phyloP scores from a whole-genome alignment of 1,139 yeast species.

The Pneumocystis jirovecii region DNA sequence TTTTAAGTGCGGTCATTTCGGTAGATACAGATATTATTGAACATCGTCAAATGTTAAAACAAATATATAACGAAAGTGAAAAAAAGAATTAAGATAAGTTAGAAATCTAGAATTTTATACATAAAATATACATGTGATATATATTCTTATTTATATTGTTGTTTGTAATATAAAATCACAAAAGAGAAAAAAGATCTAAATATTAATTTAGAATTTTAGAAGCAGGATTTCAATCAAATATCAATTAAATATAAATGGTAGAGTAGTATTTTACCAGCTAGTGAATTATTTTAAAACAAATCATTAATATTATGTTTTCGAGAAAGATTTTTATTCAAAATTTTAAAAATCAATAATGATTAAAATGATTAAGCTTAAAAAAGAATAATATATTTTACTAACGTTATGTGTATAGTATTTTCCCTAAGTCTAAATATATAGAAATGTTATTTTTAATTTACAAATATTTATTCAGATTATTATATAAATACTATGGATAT shows the following conservation, averaged over 20 bases:
- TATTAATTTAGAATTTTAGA: not conserved
- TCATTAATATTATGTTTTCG: not conserved
- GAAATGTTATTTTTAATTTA: not conserved
- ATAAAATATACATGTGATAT: not conserved
- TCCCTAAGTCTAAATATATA: not conserved
- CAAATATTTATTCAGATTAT: not conserved
- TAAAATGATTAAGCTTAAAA: not conserved
- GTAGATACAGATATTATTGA: conserved; percentile 9
- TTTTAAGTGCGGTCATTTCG: conserved; percentile 9
- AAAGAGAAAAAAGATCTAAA: not conserved
- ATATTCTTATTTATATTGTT: not conserved
- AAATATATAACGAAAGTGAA: not conserved
- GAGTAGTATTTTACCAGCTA: not conserved
- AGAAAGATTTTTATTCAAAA: no score
- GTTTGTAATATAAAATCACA: no score
- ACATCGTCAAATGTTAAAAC: not conserved
- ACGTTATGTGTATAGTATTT: not conserved
- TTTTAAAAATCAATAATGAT: not conserved
- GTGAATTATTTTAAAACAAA: not conserved
- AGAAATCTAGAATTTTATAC: not conserved
- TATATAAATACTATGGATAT: not conserved
- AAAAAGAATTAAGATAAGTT: not conserved
- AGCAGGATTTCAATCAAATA: not conserved
- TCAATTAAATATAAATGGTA: not conserved
- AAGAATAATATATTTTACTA: not conserved